Evolutionary conservation across 495 filamentous ascomycete genomes (phyloP).

Genomic region (Penicillium goetzii): DNA sequence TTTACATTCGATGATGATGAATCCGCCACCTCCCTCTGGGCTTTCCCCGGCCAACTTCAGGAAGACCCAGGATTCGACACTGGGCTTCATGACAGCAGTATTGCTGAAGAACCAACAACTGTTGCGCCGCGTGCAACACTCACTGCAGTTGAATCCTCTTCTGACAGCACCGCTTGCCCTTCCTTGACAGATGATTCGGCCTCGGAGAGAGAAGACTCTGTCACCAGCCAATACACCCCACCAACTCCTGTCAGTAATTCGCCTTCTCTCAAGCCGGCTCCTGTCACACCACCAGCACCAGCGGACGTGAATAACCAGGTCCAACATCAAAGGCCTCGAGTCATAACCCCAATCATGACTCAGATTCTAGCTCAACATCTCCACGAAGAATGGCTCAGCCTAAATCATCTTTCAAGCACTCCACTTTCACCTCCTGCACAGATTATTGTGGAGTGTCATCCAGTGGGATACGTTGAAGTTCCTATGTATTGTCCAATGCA

Average conservation of each 20-base stretch:
- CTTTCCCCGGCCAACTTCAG: not conserved
- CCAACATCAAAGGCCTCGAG: not conserved
- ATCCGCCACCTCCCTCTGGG: not conserved
- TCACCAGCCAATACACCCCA: not conserved
- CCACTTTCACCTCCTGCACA: not conserved
- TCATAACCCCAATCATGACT: not conserved
- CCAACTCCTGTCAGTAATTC: not conserved
- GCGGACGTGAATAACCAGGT: not conserved
- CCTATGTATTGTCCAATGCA: not conserved
- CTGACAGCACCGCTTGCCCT: not conserved
- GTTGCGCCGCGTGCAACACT: constrained; percentile 3
- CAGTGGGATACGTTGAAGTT: too few species aligned
- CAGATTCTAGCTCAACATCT: not conserved
- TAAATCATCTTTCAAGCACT: not conserved
- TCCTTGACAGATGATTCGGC: not conserved
- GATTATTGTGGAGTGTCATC: not conserved
- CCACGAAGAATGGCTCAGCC: not conserved
- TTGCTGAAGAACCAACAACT: not conserved
- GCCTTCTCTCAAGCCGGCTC: not conserved
- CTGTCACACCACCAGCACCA: not conserved
- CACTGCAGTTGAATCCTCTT: not conserved
- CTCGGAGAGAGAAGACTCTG: not conserved
- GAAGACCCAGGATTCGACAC: not conserved
- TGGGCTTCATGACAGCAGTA: not conserved
- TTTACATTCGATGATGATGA: constrained; percentile 4